These are phyloP conservation scores for Leucoagaricus sp. DNA, from an alignment of 1,284 basidiomycete genomes.

Conservation along the genomic window DNA sequence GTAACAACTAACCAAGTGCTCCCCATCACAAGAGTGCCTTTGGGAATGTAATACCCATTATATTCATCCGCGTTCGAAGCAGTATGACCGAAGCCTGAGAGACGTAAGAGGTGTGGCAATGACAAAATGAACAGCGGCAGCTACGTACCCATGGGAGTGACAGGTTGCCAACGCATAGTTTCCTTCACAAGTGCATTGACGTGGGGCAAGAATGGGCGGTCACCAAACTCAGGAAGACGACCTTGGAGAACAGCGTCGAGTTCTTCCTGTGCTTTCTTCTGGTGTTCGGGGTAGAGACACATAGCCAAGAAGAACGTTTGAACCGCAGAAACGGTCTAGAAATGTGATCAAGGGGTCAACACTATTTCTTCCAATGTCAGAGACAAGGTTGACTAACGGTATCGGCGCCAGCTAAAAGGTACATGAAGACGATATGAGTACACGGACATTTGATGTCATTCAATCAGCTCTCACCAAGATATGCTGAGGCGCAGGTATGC, in stretches of 20 bases:
- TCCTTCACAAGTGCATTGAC: slow-evolving; percentile 28
- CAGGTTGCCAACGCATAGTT: slow-evolving; percentile 20
- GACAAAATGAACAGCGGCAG: background rate
- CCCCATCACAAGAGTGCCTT: slow-evolving; percentile 27
- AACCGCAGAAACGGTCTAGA: slow-evolving; percentile 34
- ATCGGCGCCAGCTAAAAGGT: slow-evolving; percentile 20
- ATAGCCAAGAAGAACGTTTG: slow-evolving; percentile 42
- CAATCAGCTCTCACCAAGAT: slow-evolving; percentile 15
- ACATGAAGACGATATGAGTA: slow-evolving; percentile 27
- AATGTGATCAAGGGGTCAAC: background rate
- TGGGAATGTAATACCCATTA: slow-evolving; percentile 30
- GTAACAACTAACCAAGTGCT: slow-evolving; percentile 19
- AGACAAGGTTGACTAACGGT: slow-evolving; percentile 13
- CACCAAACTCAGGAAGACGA: slow-evolving; percentile 40
- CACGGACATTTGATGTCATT: no score
- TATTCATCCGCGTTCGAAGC: slow-evolving; percentile 37
- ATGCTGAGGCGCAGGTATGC: slow-evolving; percentile 13
- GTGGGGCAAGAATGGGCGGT: slow-evolving; percentile 24
- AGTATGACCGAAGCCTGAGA: slow-evolving; percentile 43
- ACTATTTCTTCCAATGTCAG: background rate
- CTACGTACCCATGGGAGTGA: slow-evolving; percentile 31
- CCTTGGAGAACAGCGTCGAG: slow-evolving; percentile 37
- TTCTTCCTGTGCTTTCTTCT: slow-evolving; percentile 42
- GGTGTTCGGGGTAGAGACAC: slow-evolving; percentile 41
- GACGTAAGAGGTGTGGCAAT: background rate